Conservation (phyloP, 192 early-diverging fungal species). For the Phycomyces nitens region DNA sequence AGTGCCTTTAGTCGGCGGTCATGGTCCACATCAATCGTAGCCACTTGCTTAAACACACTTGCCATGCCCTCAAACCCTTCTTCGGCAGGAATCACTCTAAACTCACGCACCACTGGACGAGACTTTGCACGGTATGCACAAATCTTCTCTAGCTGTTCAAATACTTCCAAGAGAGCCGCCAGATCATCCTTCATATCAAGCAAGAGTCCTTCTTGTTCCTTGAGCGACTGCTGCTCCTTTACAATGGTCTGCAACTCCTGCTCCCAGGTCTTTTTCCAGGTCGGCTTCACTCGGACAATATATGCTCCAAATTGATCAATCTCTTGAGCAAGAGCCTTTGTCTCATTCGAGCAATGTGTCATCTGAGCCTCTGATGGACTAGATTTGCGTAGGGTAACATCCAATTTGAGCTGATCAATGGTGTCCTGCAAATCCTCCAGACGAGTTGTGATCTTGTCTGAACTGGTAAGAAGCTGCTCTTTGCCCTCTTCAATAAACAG, state of each 20-base stretch:
- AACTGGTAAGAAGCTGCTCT: slow-evolving; percentile 37
- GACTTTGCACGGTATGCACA: slow-evolving; percentile 49
- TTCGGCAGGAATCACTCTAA: slow-evolving; percentile 51
- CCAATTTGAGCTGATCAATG: slow-evolving; percentile 70
- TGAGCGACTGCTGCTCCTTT: slow-evolving; percentile 75
- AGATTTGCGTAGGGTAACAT: slow-evolving; percentile 65
- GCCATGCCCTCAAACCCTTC: slow-evolving; percentile 64
- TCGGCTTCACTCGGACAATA: slow-evolving; percentile 60
- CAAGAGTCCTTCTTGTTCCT: slow-evolving; percentile 71
- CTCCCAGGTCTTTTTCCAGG: slow-evolving; percentile 84
- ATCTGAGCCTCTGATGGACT: slow-evolving; percentile 55
- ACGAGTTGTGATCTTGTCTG: slow-evolving; percentile 45
- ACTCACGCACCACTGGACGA: slow-evolving; percentile 39
- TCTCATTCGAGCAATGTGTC: slow-evolving; percentile 50
- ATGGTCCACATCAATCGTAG: slow-evolving; percentile 65
- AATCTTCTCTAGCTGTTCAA: slow-evolving; percentile 61
- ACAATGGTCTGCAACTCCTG: slow-evolving; percentile 78
- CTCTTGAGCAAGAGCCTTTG: slow-evolving; percentile 45
- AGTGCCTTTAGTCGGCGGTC: slow-evolving; percentile 62
- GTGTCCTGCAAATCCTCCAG: slow-evolving; percentile 62
- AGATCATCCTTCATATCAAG: slow-evolving; percentile 66
- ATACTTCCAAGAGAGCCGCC: slow-evolving; percentile 53
- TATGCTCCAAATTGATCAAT: slow-evolving; percentile 51
- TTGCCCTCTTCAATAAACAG: slow-evolving; percentile 53
- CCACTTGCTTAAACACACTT: slow-evolving; percentile 66